These are phyloP conservation scores for Teunomyces kruisii DNA, from an alignment of 805 yeast species.

Conservation along the genomic window DNA sequence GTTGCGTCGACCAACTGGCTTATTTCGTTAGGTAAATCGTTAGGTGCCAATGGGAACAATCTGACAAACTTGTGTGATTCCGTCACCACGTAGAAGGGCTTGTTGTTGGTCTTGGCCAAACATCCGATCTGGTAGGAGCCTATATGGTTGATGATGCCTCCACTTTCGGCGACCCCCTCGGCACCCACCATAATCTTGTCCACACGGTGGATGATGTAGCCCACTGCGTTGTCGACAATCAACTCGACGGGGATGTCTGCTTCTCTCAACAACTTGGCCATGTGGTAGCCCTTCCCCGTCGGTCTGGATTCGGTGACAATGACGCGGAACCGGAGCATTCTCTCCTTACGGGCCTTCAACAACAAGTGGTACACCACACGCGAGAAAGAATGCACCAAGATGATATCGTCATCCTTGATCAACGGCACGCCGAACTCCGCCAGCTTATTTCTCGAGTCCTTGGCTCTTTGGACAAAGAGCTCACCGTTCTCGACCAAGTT, in stretches of 20 bases:
- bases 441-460: constrained; percentile 80
- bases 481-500: constrained; percentile 93
- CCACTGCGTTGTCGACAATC: constrained; percentile 91
- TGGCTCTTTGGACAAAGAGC: constrained; percentile 86
- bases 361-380: constrained; percentile 84
- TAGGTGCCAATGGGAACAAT: constrained; percentile 90
- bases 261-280: constrained; percentile 66
- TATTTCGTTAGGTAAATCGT: constrained; percentile 69
- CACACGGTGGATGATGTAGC: constrained; percentile 84
- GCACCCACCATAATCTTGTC: constrained; percentile 97
- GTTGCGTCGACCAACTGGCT: constrained; percentile 21
- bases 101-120: constrained; percentile 83
- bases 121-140: constrained; percentile 96
- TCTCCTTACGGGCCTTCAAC: constrained; percentile 68
- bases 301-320: constrained; percentile 94
- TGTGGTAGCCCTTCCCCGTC: constrained; percentile 66
- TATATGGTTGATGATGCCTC: constrained; percentile 93
- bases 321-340: constrained; percentile 80
- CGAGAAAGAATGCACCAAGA: constrained; percentile 87
- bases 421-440: constrained; percentile 88
- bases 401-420: constrained; percentile 88
- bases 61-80: constrained; percentile 96
- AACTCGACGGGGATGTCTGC: constrained; percentile 83
- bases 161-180: constrained; percentile 98
- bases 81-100: constrained; percentile 91